These are phyloP conservation scores for Geotrichum fermentans DNA, from an alignment of 1,139 yeast species.

Conservation along the genomic window DNA sequence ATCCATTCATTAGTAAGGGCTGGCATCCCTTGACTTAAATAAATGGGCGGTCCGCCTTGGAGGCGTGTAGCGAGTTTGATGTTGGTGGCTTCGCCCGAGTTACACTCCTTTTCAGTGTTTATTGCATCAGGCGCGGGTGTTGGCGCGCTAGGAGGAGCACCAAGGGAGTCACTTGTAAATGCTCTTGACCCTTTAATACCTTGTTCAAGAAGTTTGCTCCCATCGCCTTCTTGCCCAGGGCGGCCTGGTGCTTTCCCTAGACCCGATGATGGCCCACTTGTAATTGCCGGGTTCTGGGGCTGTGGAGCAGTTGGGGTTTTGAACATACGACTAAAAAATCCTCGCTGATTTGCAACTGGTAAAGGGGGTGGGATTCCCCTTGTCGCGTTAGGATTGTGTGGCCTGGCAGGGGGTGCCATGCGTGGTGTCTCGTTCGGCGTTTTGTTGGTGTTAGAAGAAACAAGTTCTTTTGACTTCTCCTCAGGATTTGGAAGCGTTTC, in stretches of 20 bases:
- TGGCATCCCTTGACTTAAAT: slow-evolving; percentile 8
- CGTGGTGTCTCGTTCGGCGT: neutral
- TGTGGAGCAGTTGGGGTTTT: slow-evolving; percentile 1
- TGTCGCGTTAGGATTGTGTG: neutral
- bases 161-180: slow-evolving; percentile 4
- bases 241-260: neutral
- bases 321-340: slow-evolving; percentile 15
- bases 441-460: neutral
- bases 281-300: neutral
- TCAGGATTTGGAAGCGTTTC: neutral
- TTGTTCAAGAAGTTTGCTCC: slow-evolving; percentile 7
- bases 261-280: neutral
- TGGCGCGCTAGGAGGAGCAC: slow-evolving; percentile 10
- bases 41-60: slow-evolving; percentile 14
- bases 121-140: slow-evolving; percentile 1
- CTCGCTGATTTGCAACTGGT: neutral
- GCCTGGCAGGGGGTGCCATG: neutral
- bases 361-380: neutral
- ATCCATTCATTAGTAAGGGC: slow-evolving; percentile 9
- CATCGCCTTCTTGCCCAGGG: slow-evolving; percentile 4
- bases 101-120: slow-evolving; percentile 11
- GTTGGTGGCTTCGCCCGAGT: slow-evolving; percentile 5
- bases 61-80: slow-evolving; percentile 5
- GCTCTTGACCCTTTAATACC: slow-evolving; percentile 20
- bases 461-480: neutral